These are phyloP conservation scores for Phytophthora pluvialis DNA, from an alignment of 352 stramenopile species.

Conservation along the genomic window DNA sequence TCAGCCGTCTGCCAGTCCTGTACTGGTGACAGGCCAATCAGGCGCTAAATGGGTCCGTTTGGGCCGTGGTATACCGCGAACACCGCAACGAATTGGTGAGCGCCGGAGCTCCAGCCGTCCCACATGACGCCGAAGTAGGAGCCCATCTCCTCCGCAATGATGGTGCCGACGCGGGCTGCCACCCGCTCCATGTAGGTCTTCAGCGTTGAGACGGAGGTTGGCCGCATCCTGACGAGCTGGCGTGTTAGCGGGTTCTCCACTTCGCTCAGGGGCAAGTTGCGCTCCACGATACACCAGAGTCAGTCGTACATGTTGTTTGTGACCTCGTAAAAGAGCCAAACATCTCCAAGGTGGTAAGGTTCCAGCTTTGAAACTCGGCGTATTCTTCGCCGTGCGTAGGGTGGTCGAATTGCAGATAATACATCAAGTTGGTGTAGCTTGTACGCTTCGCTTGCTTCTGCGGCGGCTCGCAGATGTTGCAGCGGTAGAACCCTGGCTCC, in stretches of 20 bases:
- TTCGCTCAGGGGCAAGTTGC: neutral
- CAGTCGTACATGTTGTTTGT: neutral
- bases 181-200: neutral
- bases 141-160: neutral
- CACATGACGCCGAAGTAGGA: neutral
- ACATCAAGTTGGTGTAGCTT: neutral
- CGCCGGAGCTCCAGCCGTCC: neutral
- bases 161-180: neutral
- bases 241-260: neutral
- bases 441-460: slow-evolving; percentile 23
- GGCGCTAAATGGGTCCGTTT: neutral
- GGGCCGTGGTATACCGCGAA: neutral
- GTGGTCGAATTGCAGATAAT: neutral
- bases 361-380: no score
- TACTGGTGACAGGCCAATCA: neutral
- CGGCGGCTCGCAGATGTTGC: slow-evolving; percentile 25
- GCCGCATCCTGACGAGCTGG: no score
- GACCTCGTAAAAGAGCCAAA: neutral
- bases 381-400: no score
- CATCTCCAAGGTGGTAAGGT: neutral
- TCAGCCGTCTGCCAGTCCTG: neutral
- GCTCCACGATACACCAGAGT: no score
- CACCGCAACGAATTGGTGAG: neutral
- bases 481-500: slow-evolving; percentile 17
- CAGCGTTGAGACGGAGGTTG: neutral